phyloP scores from a whole-genome alignment of 805 yeast genomes.

The Nakazawaea pomicola region DNA sequence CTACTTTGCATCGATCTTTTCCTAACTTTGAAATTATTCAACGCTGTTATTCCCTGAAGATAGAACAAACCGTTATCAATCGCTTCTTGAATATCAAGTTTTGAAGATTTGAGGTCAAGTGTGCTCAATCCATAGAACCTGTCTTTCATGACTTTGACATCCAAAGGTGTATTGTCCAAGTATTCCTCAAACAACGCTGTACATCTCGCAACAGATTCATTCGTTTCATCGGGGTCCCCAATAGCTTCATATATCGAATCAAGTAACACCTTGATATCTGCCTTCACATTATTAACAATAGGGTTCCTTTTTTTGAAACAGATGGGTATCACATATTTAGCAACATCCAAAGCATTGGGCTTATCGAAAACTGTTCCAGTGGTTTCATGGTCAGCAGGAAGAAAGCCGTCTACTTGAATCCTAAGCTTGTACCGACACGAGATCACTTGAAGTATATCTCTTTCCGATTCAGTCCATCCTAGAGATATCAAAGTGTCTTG shows the following conservation, averaged over 20 bases:
- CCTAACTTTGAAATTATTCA: conserved; percentile 64
- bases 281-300: conserved; percentile 51
- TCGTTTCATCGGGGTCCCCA: conserved; percentile 56
- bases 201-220: conserved; percentile 41
- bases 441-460: conserved; percentile 71
- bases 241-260: conserved; percentile 68
- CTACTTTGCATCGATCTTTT: conserved; percentile 78
- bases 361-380: conserved; percentile 18
- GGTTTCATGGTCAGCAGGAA: conserved; percentile 64
- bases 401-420: conserved; percentile 52
- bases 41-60: conserved; percentile 60
- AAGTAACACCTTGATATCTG: conserved; percentile 66
- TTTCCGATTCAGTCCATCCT: conserved; percentile 44
- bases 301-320: conserved; percentile 57
- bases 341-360: conserved; percentile 23
- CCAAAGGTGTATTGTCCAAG: conserved; percentile 38
- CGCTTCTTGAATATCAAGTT: conserved; percentile 28
- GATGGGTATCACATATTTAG: conserved; percentile 46
- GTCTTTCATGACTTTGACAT: conserved; percentile 38
- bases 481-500: conserved; percentile 47
- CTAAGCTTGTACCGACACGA: conserved; percentile 73
- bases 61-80: conserved; percentile 58
- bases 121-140: conserved; percentile 46
- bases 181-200: conserved; percentile 38
- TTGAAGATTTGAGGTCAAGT: conserved; percentile 25